Conservation (phyloP, 129 eudicot genomes). For the Deinandra increscens region DNA sequence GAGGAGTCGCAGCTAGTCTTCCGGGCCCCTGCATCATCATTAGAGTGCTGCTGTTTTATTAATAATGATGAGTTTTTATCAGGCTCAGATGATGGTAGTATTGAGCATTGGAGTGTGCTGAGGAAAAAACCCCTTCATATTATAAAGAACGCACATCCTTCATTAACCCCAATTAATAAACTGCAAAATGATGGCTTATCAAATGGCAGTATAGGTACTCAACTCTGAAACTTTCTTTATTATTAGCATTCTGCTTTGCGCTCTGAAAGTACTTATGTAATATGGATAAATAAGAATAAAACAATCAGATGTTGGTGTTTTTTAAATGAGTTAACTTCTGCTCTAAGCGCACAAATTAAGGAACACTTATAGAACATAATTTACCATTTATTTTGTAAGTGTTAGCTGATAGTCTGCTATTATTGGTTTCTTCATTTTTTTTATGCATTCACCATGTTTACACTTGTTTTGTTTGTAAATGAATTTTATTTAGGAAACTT, state of each 20-base stretch:
- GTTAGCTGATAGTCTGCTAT: too few species aligned
- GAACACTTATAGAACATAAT: too few species aligned
- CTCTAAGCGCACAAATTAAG: too few species aligned
- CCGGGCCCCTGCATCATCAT: conserved; percentile 73
- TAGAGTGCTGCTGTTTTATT: conserved; percentile 87
- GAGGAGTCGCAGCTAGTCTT: conserved; percentile 77
- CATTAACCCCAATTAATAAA: conserved; percentile 23
- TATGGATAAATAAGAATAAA: too few species aligned
- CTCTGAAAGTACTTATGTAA: background rate
- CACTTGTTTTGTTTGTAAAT: too few species aligned
- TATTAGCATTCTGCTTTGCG: background rate
- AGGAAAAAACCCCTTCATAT: conserved; percentile 84
- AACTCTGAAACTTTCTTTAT: background rate
- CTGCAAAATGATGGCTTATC: conserved; percentile 30
- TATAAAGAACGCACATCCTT: conserved; percentile 73
- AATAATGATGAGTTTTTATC: conserved; percentile 84
- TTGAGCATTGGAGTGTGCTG: conserved; percentile 75
- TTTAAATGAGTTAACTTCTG: too few species aligned
- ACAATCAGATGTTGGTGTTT: too few species aligned
- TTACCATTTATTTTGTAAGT: too few species aligned
- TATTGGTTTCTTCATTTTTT: too few species aligned
- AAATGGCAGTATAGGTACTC: conserved; percentile 60
- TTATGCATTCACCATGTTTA: too few species aligned
- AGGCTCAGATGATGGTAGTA: conserved; percentile 94
- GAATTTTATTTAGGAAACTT: too few species aligned